A percentile compares a stretch with the other conserved stretches of the same genome.
These are phyloP conservation scores for Barbatosphaeria neglecta DNA, from an alignment of 495 filamentous ascomycete genomes.

Conservation along the genomic window DNA sequence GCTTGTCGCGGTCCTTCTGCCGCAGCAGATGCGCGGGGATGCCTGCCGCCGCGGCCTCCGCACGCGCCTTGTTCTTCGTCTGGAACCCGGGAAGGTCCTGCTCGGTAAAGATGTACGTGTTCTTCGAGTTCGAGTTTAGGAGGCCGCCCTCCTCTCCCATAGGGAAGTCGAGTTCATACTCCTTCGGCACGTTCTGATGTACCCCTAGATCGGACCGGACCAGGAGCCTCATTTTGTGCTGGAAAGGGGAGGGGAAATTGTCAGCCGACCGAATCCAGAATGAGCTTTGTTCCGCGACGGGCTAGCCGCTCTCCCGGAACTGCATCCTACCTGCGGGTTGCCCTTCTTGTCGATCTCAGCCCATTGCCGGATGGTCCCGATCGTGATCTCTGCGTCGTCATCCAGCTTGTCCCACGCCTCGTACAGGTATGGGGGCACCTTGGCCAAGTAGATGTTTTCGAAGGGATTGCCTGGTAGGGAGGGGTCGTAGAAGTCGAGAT, in stretches of 20 bases:
- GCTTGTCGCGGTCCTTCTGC: slow-evolving; percentile 22
- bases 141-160: slow-evolving; percentile 28
- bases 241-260: neutral
- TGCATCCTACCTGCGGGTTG: slow-evolving; percentile 33
- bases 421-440: slow-evolving; percentile 70
- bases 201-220: slow-evolving; percentile 37
- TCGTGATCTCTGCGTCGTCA: slow-evolving; percentile 46
- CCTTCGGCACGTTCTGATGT: slow-evolving; percentile 61
- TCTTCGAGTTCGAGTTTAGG: slow-evolving; percentile 32
- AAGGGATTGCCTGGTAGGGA: slow-evolving; percentile 17
- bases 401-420: slow-evolving; percentile 46
- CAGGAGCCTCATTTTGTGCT: slow-evolving; percentile 31
- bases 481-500: slow-evolving; percentile 60
- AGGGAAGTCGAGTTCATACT: slow-evolving; percentile 65
- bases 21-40: slow-evolving; percentile 37
- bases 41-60: slow-evolving; percentile 33
- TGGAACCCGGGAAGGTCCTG: slow-evolving; percentile 77
- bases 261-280: neutral
- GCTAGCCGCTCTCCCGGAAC: neutral
- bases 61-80: slow-evolving; percentile 41
- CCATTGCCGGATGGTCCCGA: slow-evolving; percentile 65
- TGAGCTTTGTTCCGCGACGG: neutral
- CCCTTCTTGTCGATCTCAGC: slow-evolving; percentile 37
- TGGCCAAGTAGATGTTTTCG: slow-evolving; percentile 57
- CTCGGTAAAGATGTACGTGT: slow-evolving; percentile 84